phyloP scores from a whole-genome alignment of 2,329 filamentous ascomycete genomes.

The Tolypocladium endophyticum region DNA sequence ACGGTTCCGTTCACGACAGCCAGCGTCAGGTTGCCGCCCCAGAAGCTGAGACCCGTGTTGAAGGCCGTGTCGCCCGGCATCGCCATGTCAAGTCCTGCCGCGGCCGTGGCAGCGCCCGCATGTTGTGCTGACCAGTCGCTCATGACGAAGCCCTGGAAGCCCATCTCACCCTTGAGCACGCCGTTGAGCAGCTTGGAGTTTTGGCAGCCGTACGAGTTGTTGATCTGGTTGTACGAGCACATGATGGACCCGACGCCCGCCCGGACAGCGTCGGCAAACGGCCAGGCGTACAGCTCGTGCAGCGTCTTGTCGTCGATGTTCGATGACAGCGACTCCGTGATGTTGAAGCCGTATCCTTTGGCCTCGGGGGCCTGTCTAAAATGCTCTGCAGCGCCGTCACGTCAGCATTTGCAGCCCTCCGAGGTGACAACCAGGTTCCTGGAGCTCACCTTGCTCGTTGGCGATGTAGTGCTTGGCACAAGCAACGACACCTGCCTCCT shows the following conservation, averaged over 20 bases:
- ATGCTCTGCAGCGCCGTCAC: slow-evolving; percentile 39
- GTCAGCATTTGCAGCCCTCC: slow-evolving; percentile 1
- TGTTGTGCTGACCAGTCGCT: slow-evolving; percentile 75
- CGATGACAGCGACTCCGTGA: slow-evolving; percentile 47
- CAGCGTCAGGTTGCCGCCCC: slow-evolving; percentile 80
- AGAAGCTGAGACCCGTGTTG: slow-evolving; percentile 61
- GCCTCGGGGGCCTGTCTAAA: slow-evolving; percentile 57
- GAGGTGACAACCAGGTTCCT: background rate
- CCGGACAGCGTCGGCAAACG: slow-evolving; percentile 61
- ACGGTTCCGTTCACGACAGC: slow-evolving; percentile 84
- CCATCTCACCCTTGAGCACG: slow-evolving; percentile 67
- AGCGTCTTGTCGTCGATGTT: slow-evolving; percentile 64
- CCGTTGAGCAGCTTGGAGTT: slow-evolving; percentile 69
- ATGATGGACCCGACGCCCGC: slow-evolving; percentile 55
- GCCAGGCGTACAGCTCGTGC: slow-evolving; percentile 71
- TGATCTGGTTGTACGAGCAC: slow-evolving; percentile 68
- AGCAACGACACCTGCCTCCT: slow-evolving; percentile 71
- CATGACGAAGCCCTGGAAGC: slow-evolving; percentile 73
- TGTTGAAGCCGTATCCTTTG: slow-evolving; percentile 41
- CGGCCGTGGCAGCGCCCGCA: slow-evolving; percentile 52
- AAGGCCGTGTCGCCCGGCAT: slow-evolving; percentile 81
- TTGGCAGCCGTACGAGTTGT: slow-evolving; percentile 72
- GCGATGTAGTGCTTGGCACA: slow-evolving; percentile 68
- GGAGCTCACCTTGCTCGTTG: slow-evolving; percentile 54
- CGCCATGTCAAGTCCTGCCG: slow-evolving; percentile 74